Base-by-base conservation (phyloP, 257 asterid species). In the Solanum peruvianum region DNA sequence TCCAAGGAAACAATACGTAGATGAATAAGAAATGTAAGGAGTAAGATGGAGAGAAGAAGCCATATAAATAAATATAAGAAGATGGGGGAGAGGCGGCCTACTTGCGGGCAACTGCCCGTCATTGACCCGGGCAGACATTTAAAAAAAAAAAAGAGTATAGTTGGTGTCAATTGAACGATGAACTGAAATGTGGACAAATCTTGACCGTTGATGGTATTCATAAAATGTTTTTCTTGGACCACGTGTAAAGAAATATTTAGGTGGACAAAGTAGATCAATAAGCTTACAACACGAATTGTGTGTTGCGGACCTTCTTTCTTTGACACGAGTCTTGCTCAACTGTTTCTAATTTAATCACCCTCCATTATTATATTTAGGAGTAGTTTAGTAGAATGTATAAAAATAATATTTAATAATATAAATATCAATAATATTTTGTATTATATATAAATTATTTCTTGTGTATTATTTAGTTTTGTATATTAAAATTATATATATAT, bases 51-150 rank as follows among this genome's bases (percentile, higher is more conserved):
- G 71, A 33, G 56, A 89, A 37, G 67, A 16, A 3, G 16, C 84
- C 85, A 82, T 60, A 52, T 52, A 52, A 41, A 49, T 56, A 56
- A 18, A 84, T 62, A 86, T 44, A 90, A 56, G 25, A 11, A 80
- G 66, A 87, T 37, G 39, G 60, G 87, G 85, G 25, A 62, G 44
- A 72, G 62, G 73, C 41, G 64, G 85, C 78, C 60, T 71, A 21
- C 73, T 83, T 62, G 39, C 90, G 97, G 98, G 96, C 94, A 96
- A 95, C 93, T 96, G 94, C 94, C 99, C 95, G 84, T 45, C 25
- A 78, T 11, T 78, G 66, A 45, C 66, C 42, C 66, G 64, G 83
- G 83, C 83, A 77, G 64, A 1, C 60, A 44, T 25, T 44, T 33
- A 9, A 33, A 58, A 67, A 56, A 67, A 56, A 21, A 18, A 9